Conservation (phyloP, 2,329 filamentous ascomycete genomes). For the Phyllosticta capitalensis region DNA sequence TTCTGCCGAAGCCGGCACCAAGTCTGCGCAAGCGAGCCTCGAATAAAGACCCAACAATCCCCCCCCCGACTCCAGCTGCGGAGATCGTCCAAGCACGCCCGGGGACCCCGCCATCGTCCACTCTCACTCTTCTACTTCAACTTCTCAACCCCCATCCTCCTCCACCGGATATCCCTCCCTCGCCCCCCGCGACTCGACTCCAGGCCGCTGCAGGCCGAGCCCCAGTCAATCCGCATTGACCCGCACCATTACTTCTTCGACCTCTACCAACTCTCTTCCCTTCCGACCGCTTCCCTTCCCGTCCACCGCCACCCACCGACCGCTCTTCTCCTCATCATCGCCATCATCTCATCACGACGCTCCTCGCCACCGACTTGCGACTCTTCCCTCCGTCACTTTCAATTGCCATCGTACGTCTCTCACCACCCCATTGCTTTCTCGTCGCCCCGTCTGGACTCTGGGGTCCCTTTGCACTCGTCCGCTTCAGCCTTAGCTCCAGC, state of each 20-base stretch:
- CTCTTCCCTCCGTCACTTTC: neutral
- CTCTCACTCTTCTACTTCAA: conserved; percentile 1
- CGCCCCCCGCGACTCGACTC: neutral
- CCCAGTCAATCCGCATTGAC: neutral
- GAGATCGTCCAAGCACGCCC: conserved; percentile 10
- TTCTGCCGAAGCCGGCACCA: conserved; percentile 6
- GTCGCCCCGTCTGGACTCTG: conserved; percentile 8
- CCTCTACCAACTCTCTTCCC: neutral
- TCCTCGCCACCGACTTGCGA: neutral
- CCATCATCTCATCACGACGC: conserved; percentile 12
- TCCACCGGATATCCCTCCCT: neutral
- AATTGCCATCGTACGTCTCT: conserved; percentile 1
- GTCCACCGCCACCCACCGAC: conserved; percentile 21
- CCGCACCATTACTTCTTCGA: neutral
- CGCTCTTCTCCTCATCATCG: conserved; percentile 15
- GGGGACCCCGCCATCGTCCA: conserved; percentile 10
- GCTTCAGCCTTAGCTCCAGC: conserved; percentile 6
- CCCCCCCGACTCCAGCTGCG: conserved; percentile 3
- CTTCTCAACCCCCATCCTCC: neutral
- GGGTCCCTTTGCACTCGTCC: neutral
- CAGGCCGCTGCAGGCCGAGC: neutral
- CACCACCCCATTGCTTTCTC: conserved; percentile 10
- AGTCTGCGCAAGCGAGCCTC: too few relatives aligned
- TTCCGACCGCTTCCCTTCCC: conserved; percentile 11
- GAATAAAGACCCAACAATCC: conserved; percentile 8